A percentile compares a stretch with the other conserved stretches of the same genome.
Evolutionary conservation across 805 yeast species (phyloP).

Genomic region (Lachancea fermentati): DNA sequence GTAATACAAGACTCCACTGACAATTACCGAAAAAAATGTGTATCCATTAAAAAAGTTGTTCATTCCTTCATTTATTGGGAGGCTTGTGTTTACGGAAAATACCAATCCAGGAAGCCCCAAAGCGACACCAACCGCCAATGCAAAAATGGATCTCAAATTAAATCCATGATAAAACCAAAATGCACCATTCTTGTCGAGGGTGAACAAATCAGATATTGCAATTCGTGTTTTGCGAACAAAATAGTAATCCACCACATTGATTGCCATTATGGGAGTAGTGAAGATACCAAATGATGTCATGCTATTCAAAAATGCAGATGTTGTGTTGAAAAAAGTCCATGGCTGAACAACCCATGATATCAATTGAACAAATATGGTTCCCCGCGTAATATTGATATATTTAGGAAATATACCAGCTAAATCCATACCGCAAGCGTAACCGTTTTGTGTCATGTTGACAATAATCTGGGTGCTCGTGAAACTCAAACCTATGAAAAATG

Average conservation of each 20-base stretch:
- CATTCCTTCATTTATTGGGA: slow-evolving; percentile 12
- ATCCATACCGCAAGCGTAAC: slow-evolving; percentile 37
- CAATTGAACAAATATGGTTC: slow-evolving; percentile 32
- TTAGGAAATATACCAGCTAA: slow-evolving; percentile 32
- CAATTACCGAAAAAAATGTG: slow-evolving; percentile 15
- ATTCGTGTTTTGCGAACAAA: slow-evolving; percentile 29
- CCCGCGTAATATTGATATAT: slow-evolving; percentile 32
- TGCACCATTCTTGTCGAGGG: slow-evolving; percentile 16
- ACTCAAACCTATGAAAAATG: slow-evolving; percentile 35
- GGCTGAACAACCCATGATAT: slow-evolving; percentile 36
- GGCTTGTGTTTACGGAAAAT: slow-evolving; percentile 12
- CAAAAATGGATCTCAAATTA: slow-evolving; percentile 14
- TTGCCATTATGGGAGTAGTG: slow-evolving; percentile 34
- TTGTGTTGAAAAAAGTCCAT: slow-evolving; percentile 35
- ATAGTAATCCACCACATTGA: slow-evolving; percentile 35
- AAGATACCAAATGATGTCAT: slow-evolving; percentile 36
- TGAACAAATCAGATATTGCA: slow-evolving; percentile 32
- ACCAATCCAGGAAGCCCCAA: slow-evolving; percentile 18
- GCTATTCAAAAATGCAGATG: slow-evolving; percentile 32
- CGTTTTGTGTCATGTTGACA: slow-evolving; percentile 34
- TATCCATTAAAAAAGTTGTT: slow-evolving; percentile 16
- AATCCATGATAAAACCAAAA: slow-evolving; percentile 18
- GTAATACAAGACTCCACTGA: slow-evolving; percentile 11
- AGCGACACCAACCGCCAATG: slow-evolving; percentile 11
- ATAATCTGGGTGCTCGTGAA: slow-evolving; percentile 33